Evolutionary conservation across 805 yeast species (phyloP), one percentile per base, ranked within the genome.

Genomic region (Nakazawaea wickerhamii): DNA sequence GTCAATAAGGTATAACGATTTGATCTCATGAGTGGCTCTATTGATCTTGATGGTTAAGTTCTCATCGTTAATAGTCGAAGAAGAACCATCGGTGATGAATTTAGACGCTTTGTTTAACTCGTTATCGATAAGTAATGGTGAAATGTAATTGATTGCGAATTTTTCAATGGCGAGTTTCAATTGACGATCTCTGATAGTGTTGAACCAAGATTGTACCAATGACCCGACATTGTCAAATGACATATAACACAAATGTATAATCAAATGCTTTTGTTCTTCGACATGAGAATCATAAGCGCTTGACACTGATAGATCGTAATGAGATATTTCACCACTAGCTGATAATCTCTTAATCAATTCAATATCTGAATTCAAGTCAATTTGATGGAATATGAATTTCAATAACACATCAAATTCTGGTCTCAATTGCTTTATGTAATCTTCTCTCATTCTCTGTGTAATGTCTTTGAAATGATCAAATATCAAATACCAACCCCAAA

Each of bases 1-100:
- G 59, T 90, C 98, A 44, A 90, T 85, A 36, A 78, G 67, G 58
- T 85, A 89, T 1, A 72, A 65, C 1, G 88, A 81, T 48, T 73
- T 81, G 46, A 90, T 77, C 57, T 88, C 96, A 49, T 77, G 75
- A 2, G 77, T 65, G 4, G 70, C 65, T 41, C 65, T 69, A 55
- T 81, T 82, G 25, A 87, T 69, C 56, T 77, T 82, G 38, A 88
- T 73, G 1, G 73, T 70, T 59, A 77, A 68, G 23, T 70, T 71
- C 13, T 68, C 71, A 42, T 70, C 77, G 22, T 55, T 55, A 15
- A 50, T 44, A 11, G 11, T 28, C 7, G 31, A 13, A 15, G 27
- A 25, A 20, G 32, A 18, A 43, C 21, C 43, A 6, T 58, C 54
- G 49, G 73, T 65, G 14, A 73, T 68, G 7, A 53, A 46, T 14